A percentile compares a stretch with the other conserved stretches of the same genome.
phyloP scores from a whole-genome alignment of 805 yeast genomes.

The Starmerella vitae region DNA sequence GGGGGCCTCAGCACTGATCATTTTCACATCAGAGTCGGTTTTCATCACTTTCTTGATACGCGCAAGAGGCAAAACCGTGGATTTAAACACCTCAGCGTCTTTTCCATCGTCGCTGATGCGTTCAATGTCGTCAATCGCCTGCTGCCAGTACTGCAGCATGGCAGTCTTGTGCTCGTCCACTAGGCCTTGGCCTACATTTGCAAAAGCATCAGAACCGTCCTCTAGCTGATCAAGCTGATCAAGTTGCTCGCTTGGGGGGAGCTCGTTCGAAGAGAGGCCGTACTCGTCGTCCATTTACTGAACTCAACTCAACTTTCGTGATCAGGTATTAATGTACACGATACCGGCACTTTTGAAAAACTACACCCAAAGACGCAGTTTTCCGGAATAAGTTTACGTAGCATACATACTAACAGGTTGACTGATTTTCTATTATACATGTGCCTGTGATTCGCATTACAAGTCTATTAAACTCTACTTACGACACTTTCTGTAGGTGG shows the following conservation, averaged over 20 bases:
- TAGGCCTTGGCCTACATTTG: conserved; percentile 87
- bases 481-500: too few relatives aligned
- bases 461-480: too few relatives aligned
- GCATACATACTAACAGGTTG: too few relatives aligned
- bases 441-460: too few relatives aligned
- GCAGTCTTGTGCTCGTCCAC: conserved; percentile 67
- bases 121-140: conserved; percentile 80
- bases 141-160: conserved; percentile 97
- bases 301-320: too few relatives aligned
- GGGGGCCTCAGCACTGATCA: conserved; percentile 98
- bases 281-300: conserved; percentile 5
- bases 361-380: too few relatives aligned
- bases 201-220: conserved; percentile 46
- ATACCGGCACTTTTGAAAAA: too few relatives aligned
- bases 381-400: too few relatives aligned
- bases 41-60: conserved; percentile 96
- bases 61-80: conserved; percentile 89
- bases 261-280: too few relatives aligned
- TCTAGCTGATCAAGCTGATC: conserved; percentile 8
- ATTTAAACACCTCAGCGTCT: conserved; percentile 70
- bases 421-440: too few relatives aligned
- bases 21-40: conserved; percentile 90
- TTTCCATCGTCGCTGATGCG: conserved; percentile 30
- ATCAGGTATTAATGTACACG: too few relatives aligned
- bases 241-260: too few relatives aligned